Evolutionary conservation across 2,329 filamentous ascomycete genomes (phyloP).

Genomic region (Mycocentrospora acerina): DNA sequence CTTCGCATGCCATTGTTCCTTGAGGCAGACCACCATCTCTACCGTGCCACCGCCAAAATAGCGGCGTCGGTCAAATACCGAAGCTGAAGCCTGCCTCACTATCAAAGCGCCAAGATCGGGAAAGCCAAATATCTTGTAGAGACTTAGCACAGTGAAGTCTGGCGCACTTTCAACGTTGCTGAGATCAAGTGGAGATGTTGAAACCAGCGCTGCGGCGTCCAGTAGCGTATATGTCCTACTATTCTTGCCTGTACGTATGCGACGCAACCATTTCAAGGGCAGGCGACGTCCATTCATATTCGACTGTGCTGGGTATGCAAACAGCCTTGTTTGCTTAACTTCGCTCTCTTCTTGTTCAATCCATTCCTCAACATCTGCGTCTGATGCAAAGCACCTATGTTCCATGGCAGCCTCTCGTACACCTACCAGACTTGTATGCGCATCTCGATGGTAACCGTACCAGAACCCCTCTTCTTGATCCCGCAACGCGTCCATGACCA

Average conservation of each 20-base stretch:
- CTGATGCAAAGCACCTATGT: slow-evolving; percentile 66
- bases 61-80: slow-evolving; percentile 64
- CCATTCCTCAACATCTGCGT: slow-evolving; percentile 67
- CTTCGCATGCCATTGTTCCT: slow-evolving; percentile 78
- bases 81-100: slow-evolving; percentile 69
- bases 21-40: slow-evolving; percentile 78
- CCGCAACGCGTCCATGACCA: slow-evolving; percentile 77
- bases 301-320: slow-evolving; percentile 88
- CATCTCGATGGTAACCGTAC: slow-evolving; percentile 80
- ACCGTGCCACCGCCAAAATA: slow-evolving; percentile 97
- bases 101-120: slow-evolving; percentile 86
- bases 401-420: slow-evolving; percentile 67
- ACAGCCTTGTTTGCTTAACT: slow-evolving; percentile 48
- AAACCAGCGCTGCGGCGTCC: slow-evolving; percentile 79
- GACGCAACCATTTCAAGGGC: slow-evolving; percentile 67
- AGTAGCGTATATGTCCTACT: slow-evolving; percentile 66
- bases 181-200: slow-evolving; percentile 76
- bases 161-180: slow-evolving; percentile 62
- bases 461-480: slow-evolving; percentile 69
- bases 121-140: slow-evolving; percentile 98
- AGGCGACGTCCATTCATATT: slow-evolving; percentile 84
- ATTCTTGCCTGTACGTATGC: slow-evolving; percentile 46
- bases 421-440: slow-evolving; percentile 86
- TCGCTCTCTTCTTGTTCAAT: slow-evolving; percentile 44
- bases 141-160: slow-evolving; percentile 84